Evolutionary conservation across 2,329 filamentous ascomycete species (phyloP), one percentile per base, ranked within the genome.

Genomic region (Sporothrix variecibatus): DNA sequence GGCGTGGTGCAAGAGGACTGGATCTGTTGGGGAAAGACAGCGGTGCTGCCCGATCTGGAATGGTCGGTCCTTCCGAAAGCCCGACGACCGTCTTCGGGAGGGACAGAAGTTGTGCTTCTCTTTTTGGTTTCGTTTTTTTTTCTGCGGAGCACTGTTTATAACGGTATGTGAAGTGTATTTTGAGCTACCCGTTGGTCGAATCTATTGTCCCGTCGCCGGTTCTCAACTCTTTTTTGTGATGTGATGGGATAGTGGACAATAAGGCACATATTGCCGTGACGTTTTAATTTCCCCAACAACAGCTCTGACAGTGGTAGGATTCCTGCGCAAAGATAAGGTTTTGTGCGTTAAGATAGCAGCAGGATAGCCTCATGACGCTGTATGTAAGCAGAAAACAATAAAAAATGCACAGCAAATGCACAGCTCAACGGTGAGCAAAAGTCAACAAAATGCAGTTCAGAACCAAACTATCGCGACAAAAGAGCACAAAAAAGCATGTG

Each of bases 231-330:
- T 31, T 31, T 40, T 26, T 49, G 12, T 20, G 23, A 34, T 17
- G 7, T n/a, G 15, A 23, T 43, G 58, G 17, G 20, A 23, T 40
- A 23, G 31, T 53, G 51, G 1, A 64, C 1, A 40, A 23, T 17
- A 40, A 40, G n/a, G 20, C 20, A 9, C 17, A 23, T 43, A 6
- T 53, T n/a, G 6, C 23, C n/a, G 1, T 23, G 60, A 23, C 34
- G 60, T 40, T 43, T 65, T 34, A 40, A 17, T 15, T 23, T 65
- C 60, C 56, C 62, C 62, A 67, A 67, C 62, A 46, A 67, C n/a
- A 20, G 34, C 34, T 34, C 34, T 34, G 17, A 23, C 7, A 6
- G 31, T 23, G 38, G 40, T 38, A 67, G 17, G 34, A 23, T 62
- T 40, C n/a, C 62, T 65, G 38, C 38, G 60, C 60, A n/a, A 43